These are phyloP conservation scores for Falciphora oryzae DNA, from an alignment of 2,329 filamentous ascomycete genomes.

Conservation along the genomic window DNA sequence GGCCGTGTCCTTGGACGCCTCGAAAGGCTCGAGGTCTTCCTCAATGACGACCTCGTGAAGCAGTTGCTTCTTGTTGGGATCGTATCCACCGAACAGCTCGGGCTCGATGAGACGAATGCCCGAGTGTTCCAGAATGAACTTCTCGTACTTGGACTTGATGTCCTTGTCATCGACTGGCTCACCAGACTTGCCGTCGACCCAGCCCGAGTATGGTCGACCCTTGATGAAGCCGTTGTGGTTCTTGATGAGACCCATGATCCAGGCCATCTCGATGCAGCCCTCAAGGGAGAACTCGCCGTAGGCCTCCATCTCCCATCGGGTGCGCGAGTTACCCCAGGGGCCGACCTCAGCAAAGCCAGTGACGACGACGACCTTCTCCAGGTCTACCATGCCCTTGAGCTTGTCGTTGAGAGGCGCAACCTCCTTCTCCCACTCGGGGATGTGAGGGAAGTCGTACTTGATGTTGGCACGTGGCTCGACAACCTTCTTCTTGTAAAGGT, in stretches of 20 bases:
- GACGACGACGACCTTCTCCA: conserved; percentile 96
- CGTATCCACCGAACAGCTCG: conserved; percentile 93
- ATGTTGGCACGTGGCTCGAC: conserved; percentile 95
- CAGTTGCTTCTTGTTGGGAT: conserved; percentile 97
- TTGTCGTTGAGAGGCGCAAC: conserved; percentile 81
- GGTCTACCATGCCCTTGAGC: conserved; percentile 96
- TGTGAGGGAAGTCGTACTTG: conserved; percentile 89
- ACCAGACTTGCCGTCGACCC: conserved; percentile 90
- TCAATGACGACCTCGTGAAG: conserved; percentile 97
- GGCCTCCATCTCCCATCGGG: conserved; percentile 99
- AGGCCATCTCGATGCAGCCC: conserved; percentile 98
- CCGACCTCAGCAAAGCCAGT: conserved; percentile 95
- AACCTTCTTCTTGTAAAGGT: conserved; percentile 88
- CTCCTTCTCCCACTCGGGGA: conserved; percentile 89
- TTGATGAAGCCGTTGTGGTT: conserved; percentile 96
- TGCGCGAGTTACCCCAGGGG: conserved; percentile 97
- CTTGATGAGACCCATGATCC: conserved; percentile 99
- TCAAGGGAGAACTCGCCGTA: conserved; percentile 95
- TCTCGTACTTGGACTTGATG: conserved; percentile 95
- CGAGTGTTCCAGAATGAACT: conserved; percentile 89
- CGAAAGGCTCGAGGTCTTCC: conserved; percentile 94
- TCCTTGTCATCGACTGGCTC: conserved; percentile 98
- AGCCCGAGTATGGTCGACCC: conserved; percentile 92
- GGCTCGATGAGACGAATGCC: conserved; percentile 98
- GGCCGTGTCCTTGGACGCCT: conserved; percentile 93